Evolutionary conservation across 2,329 filamentous ascomycete genomes (phyloP).

Genomic region (Cladophialophora carrionii): DNA sequence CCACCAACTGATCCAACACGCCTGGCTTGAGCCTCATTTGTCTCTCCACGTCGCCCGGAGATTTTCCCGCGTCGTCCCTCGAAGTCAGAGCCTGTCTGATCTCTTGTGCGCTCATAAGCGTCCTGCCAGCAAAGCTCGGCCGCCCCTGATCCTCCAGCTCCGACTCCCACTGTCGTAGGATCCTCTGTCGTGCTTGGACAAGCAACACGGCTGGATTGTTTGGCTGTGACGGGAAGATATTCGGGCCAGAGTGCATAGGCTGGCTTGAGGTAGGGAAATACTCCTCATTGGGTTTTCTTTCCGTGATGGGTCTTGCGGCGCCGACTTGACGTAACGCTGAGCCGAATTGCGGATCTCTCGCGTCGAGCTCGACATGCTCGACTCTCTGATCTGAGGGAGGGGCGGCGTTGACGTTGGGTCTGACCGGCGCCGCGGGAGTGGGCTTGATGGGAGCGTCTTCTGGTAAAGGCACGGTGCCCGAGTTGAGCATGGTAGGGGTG

Average conservation of each 20-base stretch:
- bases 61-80: constrained; percentile 50
- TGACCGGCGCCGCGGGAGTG: constrained; percentile 32
- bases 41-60: constrained; percentile 49
- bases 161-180: constrained; percentile 57
- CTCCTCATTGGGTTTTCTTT: constrained; percentile 32
- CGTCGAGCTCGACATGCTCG: constrained; percentile 59
- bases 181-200: constrained; percentile 55
- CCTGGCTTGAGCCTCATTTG: constrained; percentile 51
- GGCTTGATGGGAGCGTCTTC: constrained; percentile 19
- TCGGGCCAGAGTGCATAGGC: constrained; percentile 41
- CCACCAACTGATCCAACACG: constrained; percentile 42
- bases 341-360: constrained; percentile 69
- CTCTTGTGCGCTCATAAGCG: constrained; percentile 56
- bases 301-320: constrained; percentile 56
- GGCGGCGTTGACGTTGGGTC: constrained; percentile 26
- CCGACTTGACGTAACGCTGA: constrained; percentile 73
- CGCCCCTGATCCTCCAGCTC: constrained; percentile 58
- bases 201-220: constrained; percentile 61
- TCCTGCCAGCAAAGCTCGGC: constrained; percentile 46
- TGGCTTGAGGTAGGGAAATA: constrained; percentile 40
- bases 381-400: constrained; percentile 28
- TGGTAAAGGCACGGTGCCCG: constrained; percentile 21
- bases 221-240: constrained; percentile 44
- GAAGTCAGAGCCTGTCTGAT: constrained; percentile 54
- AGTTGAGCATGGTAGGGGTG: constrained; percentile 34